Conservation (phyloP, 495 filamentous ascomycete genomes). For the Penicillium coprophilum region DNA sequence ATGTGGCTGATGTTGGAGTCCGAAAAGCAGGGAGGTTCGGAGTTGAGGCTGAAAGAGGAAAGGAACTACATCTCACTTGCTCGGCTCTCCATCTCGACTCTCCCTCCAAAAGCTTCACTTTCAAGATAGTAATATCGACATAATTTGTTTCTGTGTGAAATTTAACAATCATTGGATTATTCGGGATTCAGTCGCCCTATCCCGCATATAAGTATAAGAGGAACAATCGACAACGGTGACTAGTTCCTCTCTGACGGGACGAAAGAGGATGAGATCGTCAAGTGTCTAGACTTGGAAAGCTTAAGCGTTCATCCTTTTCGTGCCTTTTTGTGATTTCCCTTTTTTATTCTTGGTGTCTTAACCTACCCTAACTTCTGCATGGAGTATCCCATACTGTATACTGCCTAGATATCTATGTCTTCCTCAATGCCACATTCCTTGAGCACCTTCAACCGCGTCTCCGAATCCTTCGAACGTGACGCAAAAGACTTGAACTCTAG, state of each 20-base stretch:
- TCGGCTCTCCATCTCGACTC: background rate
- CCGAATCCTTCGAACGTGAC: background rate
- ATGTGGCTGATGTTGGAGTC: background rate
- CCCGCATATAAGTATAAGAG: background rate
- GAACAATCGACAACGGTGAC: background rate
- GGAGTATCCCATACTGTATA: background rate
- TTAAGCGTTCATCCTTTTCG: slow-evolving; percentile 6
- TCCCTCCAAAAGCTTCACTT: background rate
- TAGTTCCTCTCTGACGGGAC: background rate
- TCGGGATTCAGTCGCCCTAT: background rate
- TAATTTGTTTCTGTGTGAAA: background rate
- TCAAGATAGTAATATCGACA: background rate
- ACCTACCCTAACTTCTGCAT: background rate
- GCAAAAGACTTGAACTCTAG: background rate
- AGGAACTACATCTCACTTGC: background rate
- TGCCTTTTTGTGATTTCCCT: background rate
- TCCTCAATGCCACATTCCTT: background rate
- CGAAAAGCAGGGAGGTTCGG: slow-evolving; percentile 3
- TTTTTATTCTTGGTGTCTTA: background rate
- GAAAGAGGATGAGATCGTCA: slow-evolving; percentile 5
- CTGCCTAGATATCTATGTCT: background rate
- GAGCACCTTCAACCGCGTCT: background rate
- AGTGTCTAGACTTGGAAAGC: slow-evolving; percentile 6
- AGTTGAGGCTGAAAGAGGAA: slow-evolving; percentile 4
- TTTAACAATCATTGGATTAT: background rate